Evolutionary conservation across 23 red algal species (phyloP).

Genomic region (Cyanidiococcus yangmingshanensis): DNA sequence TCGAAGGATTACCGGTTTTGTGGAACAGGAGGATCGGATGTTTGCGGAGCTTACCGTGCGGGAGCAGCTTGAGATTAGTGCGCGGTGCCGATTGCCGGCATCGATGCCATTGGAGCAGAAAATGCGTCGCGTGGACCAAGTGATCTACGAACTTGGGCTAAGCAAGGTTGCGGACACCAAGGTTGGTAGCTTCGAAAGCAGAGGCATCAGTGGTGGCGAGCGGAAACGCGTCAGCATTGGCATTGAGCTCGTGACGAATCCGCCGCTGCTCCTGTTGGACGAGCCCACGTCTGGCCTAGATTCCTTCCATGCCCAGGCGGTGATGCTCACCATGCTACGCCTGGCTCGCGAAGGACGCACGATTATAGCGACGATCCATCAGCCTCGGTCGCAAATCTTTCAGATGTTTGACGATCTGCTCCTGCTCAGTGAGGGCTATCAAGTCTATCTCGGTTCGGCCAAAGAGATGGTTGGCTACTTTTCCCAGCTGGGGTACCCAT

Average conservation of each 20-base stretch:
- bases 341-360: slow-evolving; percentile 76
- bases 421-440: slow-evolving; percentile 64
- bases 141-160: slow-evolving; percentile 70
- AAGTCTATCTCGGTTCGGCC: slow-evolving; percentile 88
- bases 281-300: slow-evolving; percentile 92
- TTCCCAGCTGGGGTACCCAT: slow-evolving; percentile 39
- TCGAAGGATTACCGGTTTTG: slow-evolving; percentile 27
- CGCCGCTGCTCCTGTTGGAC: slow-evolving; percentile 60
- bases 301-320: slow-evolving; percentile 74
- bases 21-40: slow-evolving; percentile 70
- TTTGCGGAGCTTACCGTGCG: slow-evolving; percentile 79
- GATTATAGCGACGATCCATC: slow-evolving; percentile 90
- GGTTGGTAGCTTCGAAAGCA: slow-evolving; percentile 48
- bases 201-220: slow-evolving; percentile 77
- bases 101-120: slow-evolving; percentile 45
- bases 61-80: slow-evolving; percentile 66
- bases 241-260: slow-evolving; percentile 83
- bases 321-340: slow-evolving; percentile 71
- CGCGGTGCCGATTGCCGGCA: slow-evolving; percentile 52
- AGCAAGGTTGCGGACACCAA: slow-evolving; percentile 41
- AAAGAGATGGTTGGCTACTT: slow-evolving; percentile 74
- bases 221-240: slow-evolving; percentile 85
- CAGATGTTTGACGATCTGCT: slow-evolving; percentile 81
- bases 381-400: slow-evolving; percentile 92
- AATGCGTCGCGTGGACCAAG: slow-evolving; percentile 41